Evolutionary conservation across 768 basidiomycete genomes (phyloP), one percentile per base, ranked within the genome.

Genomic region (Russula abietina): DNA sequence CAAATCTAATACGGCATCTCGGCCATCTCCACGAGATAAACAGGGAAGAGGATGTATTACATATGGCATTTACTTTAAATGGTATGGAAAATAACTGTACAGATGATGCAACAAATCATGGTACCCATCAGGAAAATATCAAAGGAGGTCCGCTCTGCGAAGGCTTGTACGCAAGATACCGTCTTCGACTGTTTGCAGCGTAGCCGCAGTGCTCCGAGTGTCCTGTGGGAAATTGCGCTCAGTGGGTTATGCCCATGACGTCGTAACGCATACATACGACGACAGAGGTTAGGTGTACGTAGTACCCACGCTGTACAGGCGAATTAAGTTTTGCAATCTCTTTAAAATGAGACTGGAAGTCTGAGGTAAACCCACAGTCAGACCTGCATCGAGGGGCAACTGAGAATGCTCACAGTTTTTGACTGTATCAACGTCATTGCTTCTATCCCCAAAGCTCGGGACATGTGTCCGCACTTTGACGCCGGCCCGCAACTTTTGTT

Each of bases 331-430:
- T 83, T 51, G 80, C 79, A 41, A 89, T 87, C 57, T 91, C 89
- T 70, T 83, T 88, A 73, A 92, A 91, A 70, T 90, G 88, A 61
- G 86, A 83, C 67, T 86, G 84, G 73, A 92, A 89, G 72, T 91
- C 89, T 91, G 64, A 33, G 10, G 45, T 39, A 32, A 33, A 41
- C 17, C 4, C 33, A 14, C 22, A 11, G 46, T 53, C 41, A 45
- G 56, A 4, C 3, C 30, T 0, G 11, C 51, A 33, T 36, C 36
- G 36, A 36, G 36, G 36, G 36, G 11, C 17, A 19, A 30, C n/a
- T 17, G 53, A 36, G 16, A 55, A 39, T 1, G 69, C 86, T 51
- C 62, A 88, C 90, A 92, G 77, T 80, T 81, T 52, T 86, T 84
- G 24, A 84, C 90, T 5, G 86, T 87, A 16, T 78, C 69, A 0